Base-by-base conservation (phyloP, 768 basidiomycete genomes). In the Rhodocollybia butyracea region DNA sequence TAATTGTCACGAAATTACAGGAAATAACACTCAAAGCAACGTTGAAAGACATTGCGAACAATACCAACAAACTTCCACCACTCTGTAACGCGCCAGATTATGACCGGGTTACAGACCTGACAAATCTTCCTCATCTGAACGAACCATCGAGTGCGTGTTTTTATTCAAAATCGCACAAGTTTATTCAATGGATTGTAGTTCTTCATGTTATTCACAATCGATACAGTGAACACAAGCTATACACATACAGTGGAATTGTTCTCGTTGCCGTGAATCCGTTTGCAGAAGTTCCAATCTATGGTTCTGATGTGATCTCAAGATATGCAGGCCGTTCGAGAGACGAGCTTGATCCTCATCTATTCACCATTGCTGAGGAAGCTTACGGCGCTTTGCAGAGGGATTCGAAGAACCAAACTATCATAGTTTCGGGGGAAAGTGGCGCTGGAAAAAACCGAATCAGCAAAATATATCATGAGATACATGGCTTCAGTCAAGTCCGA, bases 371-470 rank as follows among this genome's bases (percentile, higher is more conserved):
- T 10, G 96, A 99, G 72, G 97, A 98, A 76, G 97, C 97, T 56
- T 92, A 98, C 69, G 94, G 93, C 8, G 91, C 92, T 53, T 98
- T 98, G 97, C 83, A 91, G 59, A 87, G 88, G 68, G 88, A 98
- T 63, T 83, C 90, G 58, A 84, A 87, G 72, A 94, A 97, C 58
- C 97, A 99, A 73, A 99, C 97, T 3, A 98, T 99, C 66, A 97
- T 99, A 60, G 97, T 99, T 58, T 94, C 91, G 30, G 97, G 97
- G 61, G 97, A 99, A 76, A 95, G 94, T 81, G 97, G 97, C 73
- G 97, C 97, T 52, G 97, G 97, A 54, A 99, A n/a, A 99, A 78
- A 99, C 97, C 0, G 97, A 98, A 73, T 96, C 94, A 86, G 91
- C 97, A 51, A 98, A 99, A 76, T 94, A 94, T 75, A 99, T 99